Base-by-base conservation (phyloP, 306 rosid genomes). In the Sindora glabra region DNA sequence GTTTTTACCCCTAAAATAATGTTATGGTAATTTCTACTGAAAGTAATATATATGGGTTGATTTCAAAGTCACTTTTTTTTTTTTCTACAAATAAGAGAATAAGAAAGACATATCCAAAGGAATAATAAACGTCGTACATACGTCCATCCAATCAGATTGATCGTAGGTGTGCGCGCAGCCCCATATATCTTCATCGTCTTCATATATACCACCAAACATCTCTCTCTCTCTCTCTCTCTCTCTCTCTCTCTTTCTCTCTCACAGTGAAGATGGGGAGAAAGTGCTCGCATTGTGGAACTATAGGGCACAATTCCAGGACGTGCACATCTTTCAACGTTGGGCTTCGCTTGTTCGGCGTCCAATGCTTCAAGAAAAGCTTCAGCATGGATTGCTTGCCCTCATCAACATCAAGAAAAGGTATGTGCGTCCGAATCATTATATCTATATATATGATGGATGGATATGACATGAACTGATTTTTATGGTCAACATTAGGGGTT, bases 231-330 rank as follows among this genome's bases (percentile, higher is more conserved):
- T 49, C 13, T 55, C 54, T 58, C 10, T 40, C 13, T 69, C 64
- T 60, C 51, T 57, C 73, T 61, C 11, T 63, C 21, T 48, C 13
- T 56, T 15, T 12, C 41, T 33, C 41, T 23, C 22, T 26, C 33
- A 26, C 33, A 56, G 67, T 53, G 54, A 74, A 56, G 59, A 88
- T 92, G 99, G 96, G 83, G 0, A 88, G 99, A 62, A 92, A 92
- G 82, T 92, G 99, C 72, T 92, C 99, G 13, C 96, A 92, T 78
- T 92, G 99, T 79, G 94, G 96, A 55, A 84, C 74, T 56, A 74
- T 82, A 65, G 99, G 99, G 18, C 98, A 92, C 56, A 92, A 92
- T 77, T 92, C 95, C 8, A 88, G 99, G 51, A 92, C 99, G 5
- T 92, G 99, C 76, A 59, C 95, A 8, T 83, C 80, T 65, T 60